Conservation (phyloP, 805 yeast species). For the Kluyveromyces dobzhanskii region DNA sequence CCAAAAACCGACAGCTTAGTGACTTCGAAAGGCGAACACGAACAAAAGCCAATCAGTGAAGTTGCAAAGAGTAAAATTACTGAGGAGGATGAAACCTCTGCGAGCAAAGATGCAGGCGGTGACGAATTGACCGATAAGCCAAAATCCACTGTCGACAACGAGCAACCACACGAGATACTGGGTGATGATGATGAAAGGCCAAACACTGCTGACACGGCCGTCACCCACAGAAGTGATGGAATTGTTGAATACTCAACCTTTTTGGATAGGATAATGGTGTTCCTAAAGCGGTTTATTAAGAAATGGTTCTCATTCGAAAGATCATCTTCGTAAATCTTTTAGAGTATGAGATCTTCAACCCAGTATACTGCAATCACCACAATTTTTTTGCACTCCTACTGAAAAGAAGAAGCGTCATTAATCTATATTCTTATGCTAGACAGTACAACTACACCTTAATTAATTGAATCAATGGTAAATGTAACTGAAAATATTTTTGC, state of each 20-base stretch:
- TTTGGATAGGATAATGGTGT: slow-evolving; percentile 14
- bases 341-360: no score
- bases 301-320: slow-evolving; percentile 12
- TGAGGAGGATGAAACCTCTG: neutral
- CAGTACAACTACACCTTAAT: neutral
- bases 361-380: no score
- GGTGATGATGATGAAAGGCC: slow-evolving; percentile 4
- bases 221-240: slow-evolving; percentile 9
- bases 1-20: slow-evolving; percentile 6
- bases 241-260: slow-evolving; percentile 13
- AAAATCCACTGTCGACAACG: neutral
- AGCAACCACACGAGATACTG: slow-evolving; percentile 1
- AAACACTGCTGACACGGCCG: slow-evolving; percentile 8
- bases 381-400: no score
- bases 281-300: slow-evolving; percentile 14
- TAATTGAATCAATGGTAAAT: no score
- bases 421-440: neutral
- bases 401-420: no score
- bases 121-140: neutral
- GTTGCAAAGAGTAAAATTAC: neutral
- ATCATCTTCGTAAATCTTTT: neutral
- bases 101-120: neutral
- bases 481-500: no score
- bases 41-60: neutral
- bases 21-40: no score